These are phyloP conservation scores for Crithidia expoeki DNA, from an alignment of 208 protist genomes.

Conservation along the genomic window DNA sequence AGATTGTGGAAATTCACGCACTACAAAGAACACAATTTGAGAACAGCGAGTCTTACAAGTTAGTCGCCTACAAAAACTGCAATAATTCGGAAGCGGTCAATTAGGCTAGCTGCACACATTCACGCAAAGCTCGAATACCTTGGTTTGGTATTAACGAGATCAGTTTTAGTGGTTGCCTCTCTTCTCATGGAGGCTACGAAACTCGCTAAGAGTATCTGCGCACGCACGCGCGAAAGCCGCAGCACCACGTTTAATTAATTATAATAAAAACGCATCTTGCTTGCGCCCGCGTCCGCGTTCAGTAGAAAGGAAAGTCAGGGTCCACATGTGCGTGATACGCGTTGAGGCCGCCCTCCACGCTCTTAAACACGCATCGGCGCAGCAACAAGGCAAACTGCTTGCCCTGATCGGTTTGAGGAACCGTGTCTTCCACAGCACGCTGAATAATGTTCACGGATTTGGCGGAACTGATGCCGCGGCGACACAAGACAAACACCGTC, in stretches of 20 bases:
- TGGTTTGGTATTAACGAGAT: too few relatives aligned
- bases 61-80: too few relatives aligned
- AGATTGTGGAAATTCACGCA: too few relatives aligned
- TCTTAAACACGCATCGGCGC: constrained; percentile 34
- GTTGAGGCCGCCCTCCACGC: constrained; percentile 88
- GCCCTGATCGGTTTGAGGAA: background rate
- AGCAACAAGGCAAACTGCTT: constrained; percentile 1
- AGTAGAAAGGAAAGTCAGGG: constrained; percentile 76
- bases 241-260: background rate
- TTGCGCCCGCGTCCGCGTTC: background rate
- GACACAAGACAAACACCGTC: constrained; percentile 69
- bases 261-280: background rate
- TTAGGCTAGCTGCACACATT: too few relatives aligned
- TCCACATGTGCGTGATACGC: constrained; percentile 66
- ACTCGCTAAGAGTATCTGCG: too few relatives aligned
- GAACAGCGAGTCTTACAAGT: too few relatives aligned
- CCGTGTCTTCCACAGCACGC: background rate
- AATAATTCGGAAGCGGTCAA: too few relatives aligned
- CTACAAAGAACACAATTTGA: too few relatives aligned
- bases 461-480: constrained; percentile 78
- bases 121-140: too few relatives aligned
- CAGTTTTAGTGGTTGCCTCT: too few relatives aligned
- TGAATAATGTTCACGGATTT: constrained; percentile 57
- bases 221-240: background rate
- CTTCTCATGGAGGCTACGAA: too few relatives aligned